These are phyloP conservation scores for Whalleya microplaca DNA, from an alignment of 2,329 filamentous ascomycete genomes.

Conservation along the genomic window DNA sequence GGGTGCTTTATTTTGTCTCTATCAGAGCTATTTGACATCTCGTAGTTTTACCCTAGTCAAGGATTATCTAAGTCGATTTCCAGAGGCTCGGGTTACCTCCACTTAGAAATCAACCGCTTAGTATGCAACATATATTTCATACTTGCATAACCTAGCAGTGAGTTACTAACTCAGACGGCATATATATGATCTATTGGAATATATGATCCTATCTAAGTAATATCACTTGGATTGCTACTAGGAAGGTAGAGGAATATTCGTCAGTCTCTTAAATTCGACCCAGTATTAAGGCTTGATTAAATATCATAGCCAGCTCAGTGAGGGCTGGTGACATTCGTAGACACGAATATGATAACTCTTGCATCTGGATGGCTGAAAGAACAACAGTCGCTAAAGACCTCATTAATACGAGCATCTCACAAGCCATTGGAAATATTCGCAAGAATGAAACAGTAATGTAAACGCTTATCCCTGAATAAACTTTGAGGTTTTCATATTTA, in stretches of 20 bases:
- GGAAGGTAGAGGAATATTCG: not conserved
- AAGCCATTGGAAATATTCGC: not conserved
- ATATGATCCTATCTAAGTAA: not conserved
- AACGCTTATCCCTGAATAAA: slow-evolving; percentile 8
- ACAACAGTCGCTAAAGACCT: no score
- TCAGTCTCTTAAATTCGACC: not conserved
- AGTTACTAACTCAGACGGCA: not conserved
- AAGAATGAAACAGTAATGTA: not conserved
- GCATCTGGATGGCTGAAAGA: no score
- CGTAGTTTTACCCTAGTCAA: not conserved
- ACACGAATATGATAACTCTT: not conserved
- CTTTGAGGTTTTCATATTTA: slow-evolving; percentile 10
- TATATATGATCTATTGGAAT: not conserved
- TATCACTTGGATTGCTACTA: not conserved
- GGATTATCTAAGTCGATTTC: slow-evolving; percentile 1
- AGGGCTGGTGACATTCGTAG: not conserved
- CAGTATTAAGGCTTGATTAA: not conserved
- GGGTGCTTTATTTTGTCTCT: not conserved
- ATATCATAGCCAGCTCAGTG: not conserved
- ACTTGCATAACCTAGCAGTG: not conserved
- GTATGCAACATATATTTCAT: not conserved
- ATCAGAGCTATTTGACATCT: slow-evolving; percentile 1
- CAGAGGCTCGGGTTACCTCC: slow-evolving; percentile 6
- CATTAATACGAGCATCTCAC: not conserved
- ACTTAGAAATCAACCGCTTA: not conserved